Base-by-base conservation (phyloP, 768 basidiomycete species). In the Tulasnella sp. region DNA sequence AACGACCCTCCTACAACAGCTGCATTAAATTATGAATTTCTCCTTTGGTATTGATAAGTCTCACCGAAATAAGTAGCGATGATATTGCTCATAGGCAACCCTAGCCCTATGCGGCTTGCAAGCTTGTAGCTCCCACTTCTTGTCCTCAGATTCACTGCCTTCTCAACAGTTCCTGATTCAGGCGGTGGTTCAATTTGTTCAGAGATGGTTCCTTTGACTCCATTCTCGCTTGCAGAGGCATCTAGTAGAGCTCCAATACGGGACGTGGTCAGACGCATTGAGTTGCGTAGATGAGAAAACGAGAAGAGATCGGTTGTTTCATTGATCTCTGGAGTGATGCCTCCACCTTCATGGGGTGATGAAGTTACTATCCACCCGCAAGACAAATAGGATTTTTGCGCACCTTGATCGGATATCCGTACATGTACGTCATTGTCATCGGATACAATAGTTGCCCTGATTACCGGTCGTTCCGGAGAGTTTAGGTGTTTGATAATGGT, bases 361-460 rank as follows among this genome's bases (percentile, higher is more conserved):
- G 40, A 20, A 24, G 16, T 31, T 40, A n/a, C n/a, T n/a, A n/a
- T n/a, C n/a, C n/a, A n/a, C n/a, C n/a, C n/a, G n/a, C n/a, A n/a
- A n/a, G n/a, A n/a, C n/a, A n/a, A n/a, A n/a, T n/a, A 8, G 7
- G 32, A 8, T 2, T 29, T n/a, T 32, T 34, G 34, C 20, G 35
- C 48, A 80, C 88, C 90, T 76, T 86, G 79, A 62, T 93, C 89
- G n/a, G 88, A 89, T 67, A 93, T 81, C 33, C 89, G 80, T 44
- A 93, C 74, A 5, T 77, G 73, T 40, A 93, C 74, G 44, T 85
- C 76, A 45, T 87, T 74, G 28, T 77, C 71, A 1, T 81, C 80
- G 2, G 79, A 76, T 6, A 80, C 79, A 40, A 93, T 78, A 0
- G 89, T 92, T 1, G 79, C 80, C 25, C 67, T 70, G 45, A 91